These are phyloP conservation scores for Plasmodium inui DNA, from an alignment of 169 alveolate genomes.

Conservation along the genomic window DNA sequence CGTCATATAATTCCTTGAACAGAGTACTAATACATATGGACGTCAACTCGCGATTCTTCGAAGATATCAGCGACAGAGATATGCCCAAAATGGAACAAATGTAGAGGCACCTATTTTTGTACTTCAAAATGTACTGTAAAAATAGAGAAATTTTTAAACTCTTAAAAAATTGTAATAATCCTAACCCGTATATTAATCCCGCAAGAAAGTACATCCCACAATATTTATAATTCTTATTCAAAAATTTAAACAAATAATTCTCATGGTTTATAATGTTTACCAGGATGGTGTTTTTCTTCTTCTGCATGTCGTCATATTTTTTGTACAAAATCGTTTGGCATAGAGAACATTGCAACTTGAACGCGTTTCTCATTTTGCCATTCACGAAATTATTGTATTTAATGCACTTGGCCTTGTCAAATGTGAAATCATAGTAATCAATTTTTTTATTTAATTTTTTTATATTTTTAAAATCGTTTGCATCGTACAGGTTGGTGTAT, in stretches of 20 bases:
- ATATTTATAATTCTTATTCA: conserved; percentile 52
- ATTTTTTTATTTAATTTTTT: conserved; percentile 16
- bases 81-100: conserved; percentile 68
- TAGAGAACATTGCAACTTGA: conserved; percentile 65
- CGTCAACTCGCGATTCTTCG: conserved; percentile 47
- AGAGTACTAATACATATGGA: conserved; percentile 9
- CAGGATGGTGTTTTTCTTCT: conserved; percentile 11
- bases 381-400: conserved; percentile 52
- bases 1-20: conserved; percentile 49
- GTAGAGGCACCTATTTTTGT: conserved; percentile 70
- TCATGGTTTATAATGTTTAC: conserved; percentile 52
- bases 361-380: conserved; percentile 37
- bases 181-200: conserved; percentile 73
- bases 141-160: conserved; percentile 41
- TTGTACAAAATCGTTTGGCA: conserved; percentile 69
- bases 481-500: not conserved
- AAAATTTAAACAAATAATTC: conserved; percentile 66
- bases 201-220: conserved; percentile 68
- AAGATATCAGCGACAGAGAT: conserved; percentile 35
- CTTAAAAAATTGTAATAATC: conserved; percentile 61
- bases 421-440: conserved; percentile 68
- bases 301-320: conserved; percentile 26
- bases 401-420: conserved; percentile 32
- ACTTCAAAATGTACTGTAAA: conserved; percentile 63
- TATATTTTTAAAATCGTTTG: conserved; percentile 10